Conservation (phyloP, 495 filamentous ascomycete genomes). For the Mytilinidion resinicola region DNA sequence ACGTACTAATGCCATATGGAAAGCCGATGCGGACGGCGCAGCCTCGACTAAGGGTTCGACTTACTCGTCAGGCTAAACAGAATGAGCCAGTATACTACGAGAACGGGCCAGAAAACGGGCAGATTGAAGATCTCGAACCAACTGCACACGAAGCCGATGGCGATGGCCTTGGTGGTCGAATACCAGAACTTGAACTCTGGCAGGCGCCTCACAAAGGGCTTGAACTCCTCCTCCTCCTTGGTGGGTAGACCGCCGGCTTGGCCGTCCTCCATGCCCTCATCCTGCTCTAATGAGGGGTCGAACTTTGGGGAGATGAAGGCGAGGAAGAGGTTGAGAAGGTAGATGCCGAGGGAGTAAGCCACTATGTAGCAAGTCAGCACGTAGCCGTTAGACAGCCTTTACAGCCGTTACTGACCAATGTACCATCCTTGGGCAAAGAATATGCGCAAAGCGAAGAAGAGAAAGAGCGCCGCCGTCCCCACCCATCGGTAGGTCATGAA, state of each 20-base stretch:
- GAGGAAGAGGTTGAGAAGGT: constrained; percentile 98
- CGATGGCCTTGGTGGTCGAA: constrained; percentile 78
- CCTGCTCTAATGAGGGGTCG: constrained; percentile 91
- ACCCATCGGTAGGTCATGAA: constrained; percentile 84
- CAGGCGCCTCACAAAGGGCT: constrained; percentile 89
- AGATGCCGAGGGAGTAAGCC: constrained; percentile 96
- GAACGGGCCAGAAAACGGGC: constrained; percentile 96
- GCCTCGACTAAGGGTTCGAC: constrained; percentile 30
- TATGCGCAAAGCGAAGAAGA: constrained; percentile 82
- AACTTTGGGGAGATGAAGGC: constrained; percentile 98
- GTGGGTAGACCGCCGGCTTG: constrained; percentile 69
- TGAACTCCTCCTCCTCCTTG: constrained; percentile 93
- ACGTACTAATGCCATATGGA: background rate
- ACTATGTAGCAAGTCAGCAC: constrained; percentile 46
- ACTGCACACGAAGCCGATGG: constrained; percentile 76
- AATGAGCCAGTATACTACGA: constrained; percentile 98
- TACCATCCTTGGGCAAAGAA: constrained; percentile 95
- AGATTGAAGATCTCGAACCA: constrained; percentile 94
- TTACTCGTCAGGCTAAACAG: constrained; percentile 89
- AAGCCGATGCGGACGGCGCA: background rate
- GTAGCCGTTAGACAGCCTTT: too few relatives aligned
- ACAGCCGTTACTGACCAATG: constrained; percentile 60
- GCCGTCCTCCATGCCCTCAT: constrained; percentile 94
- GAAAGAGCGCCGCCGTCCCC: constrained; percentile 64
- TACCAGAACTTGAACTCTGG: constrained; percentile 99